Conservation (phyloP, 163 green algal genomes). For the Prototheca cutis region DNA sequence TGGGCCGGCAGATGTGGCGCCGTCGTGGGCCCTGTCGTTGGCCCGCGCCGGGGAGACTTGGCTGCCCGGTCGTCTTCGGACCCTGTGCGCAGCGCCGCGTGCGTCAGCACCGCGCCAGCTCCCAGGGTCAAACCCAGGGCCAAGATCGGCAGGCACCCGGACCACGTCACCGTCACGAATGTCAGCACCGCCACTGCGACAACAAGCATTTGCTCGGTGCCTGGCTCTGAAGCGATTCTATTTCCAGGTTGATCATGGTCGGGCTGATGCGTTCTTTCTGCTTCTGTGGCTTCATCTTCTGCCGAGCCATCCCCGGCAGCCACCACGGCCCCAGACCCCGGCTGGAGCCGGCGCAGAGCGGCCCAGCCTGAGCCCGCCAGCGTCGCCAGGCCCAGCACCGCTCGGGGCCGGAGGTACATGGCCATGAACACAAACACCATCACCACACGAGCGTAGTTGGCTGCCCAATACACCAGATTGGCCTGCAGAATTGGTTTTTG, state of each 20-base stretch:
- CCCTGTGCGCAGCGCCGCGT: constrained; percentile 1
- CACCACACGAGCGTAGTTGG: constrained; percentile 29
- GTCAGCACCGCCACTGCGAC: background rate
- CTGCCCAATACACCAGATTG: constrained; percentile 19
- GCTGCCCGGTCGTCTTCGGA: too few relatives aligned
- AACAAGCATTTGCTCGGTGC: background rate
- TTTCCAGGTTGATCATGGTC: too few relatives aligned
- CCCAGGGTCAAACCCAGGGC: background rate
- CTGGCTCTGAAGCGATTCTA: too few relatives aligned
- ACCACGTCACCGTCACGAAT: constrained; percentile 1
- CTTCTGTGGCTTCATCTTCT: too few relatives aligned
- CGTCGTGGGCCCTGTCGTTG: background rate
- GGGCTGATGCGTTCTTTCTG: too few relatives aligned
- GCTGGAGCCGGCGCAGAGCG: background rate
- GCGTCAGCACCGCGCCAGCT: background rate
- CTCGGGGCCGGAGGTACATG: constrained; percentile 17
- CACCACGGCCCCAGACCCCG: too few relatives aligned
- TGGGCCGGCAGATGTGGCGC: background rate
- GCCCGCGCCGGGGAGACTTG: too few relatives aligned
- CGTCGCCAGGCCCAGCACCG: constrained; percentile 12
- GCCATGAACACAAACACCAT: constrained; percentile 11
- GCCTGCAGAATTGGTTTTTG: constrained; percentile 6
- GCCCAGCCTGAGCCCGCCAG: constrained; percentile 3
- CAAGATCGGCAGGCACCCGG: constrained; percentile 11
- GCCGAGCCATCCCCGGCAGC: too few relatives aligned